Evolutionary conservation across 1,284 basidiomycete species (phyloP), one percentile per base, ranked within the genome.

Genomic region (Vanrija pseudolonga): DNA sequence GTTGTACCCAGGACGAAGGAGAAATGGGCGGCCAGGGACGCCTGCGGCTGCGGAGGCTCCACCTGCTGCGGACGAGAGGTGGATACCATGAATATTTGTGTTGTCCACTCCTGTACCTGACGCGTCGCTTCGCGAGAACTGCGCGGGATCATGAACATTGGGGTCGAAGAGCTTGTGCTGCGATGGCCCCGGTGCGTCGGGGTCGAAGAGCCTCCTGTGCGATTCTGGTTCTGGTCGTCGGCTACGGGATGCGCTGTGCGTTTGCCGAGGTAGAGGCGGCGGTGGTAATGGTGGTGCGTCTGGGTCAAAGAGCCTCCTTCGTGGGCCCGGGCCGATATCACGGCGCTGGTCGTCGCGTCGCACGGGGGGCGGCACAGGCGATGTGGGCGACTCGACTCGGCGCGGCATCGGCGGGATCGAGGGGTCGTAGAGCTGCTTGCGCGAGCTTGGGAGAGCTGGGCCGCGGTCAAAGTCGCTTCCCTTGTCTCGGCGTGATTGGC

Each of bases 141-240:
- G 45, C 20, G 69, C 68, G 0, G 80, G 80, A 63, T 82, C 80
- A 59, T 82, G 79, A 19, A 76, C 64, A 14, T 76, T 60, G 2
- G 80, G 80, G 56, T 82, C 80, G 54, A 82, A 82, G 0, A 82
- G 69, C 51, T 76, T 72, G 26, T 72, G 63, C 32, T 32, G 32
- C 1, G 48, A 50, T 1, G 60, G 45, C 19, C 44, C 47, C 11
- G 55, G 54, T 15, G 40, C 52, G 48, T 58, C 52, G 14, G 40
- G 51, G 43, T 39, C 58, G 47, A 39, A 53, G 23, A 43, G 47
- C 12, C 23, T 20, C n/a, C 55, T 24, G 15, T 53, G 32, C 14
- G 50, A 40, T 19, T 58, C 49, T 23, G 17, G 38, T 26, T 48
- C 36, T 28, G 42, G 50, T 4, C 46, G 50, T 19, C 46, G 40